These are phyloP conservation scores for Hordeum marinum DNA, from an alignment of 176 grass and related monocot species.

Conservation along the genomic window DNA sequence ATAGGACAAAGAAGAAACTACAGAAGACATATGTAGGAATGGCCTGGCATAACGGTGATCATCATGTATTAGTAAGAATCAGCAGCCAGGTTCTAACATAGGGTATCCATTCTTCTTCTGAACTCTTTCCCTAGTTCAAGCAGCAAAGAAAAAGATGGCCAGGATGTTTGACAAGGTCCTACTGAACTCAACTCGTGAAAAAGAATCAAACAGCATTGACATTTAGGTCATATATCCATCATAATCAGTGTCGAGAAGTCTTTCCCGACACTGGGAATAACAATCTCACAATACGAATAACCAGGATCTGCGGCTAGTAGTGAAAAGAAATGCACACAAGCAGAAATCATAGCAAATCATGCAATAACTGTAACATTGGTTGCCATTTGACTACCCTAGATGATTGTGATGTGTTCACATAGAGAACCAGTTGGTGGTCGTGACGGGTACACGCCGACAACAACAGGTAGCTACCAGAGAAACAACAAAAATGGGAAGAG, in stretches of 20 bases:
- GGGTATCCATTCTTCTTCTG: background rate
- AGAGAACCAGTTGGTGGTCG: constrained; percentile 43
- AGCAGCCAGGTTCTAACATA: background rate
- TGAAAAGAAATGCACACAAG: background rate
- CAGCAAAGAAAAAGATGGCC: constrained; percentile 16
- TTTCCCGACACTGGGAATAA: background rate
- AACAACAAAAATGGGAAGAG: constrained; percentile 38
- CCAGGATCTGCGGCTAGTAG: background rate
- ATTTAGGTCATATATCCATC: constrained; percentile 18
- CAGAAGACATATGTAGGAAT: background rate
- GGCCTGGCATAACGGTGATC: background rate
- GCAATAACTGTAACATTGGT: background rate
- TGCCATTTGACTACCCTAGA: constrained; percentile 21
- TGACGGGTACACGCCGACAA: constrained; percentile 42
- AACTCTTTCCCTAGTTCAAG: background rate
- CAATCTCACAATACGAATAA: background rate
- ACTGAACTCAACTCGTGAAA: constrained; percentile 1
- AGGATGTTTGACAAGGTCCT: constrained; percentile 20
- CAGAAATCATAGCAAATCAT: background rate
- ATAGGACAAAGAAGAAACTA: background rate
- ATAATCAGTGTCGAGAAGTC: constrained; percentile 5
- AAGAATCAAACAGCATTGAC: constrained; percentile 17
- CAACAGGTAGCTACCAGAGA: constrained; percentile 32
- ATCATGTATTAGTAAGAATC: background rate
- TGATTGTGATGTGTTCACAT: constrained; percentile 32